These are phyloP conservation scores for Gnomoniopsis smithogilvyi DNA, from an alignment of 2,329 filamentous ascomycete species.

Conservation along the genomic window DNA sequence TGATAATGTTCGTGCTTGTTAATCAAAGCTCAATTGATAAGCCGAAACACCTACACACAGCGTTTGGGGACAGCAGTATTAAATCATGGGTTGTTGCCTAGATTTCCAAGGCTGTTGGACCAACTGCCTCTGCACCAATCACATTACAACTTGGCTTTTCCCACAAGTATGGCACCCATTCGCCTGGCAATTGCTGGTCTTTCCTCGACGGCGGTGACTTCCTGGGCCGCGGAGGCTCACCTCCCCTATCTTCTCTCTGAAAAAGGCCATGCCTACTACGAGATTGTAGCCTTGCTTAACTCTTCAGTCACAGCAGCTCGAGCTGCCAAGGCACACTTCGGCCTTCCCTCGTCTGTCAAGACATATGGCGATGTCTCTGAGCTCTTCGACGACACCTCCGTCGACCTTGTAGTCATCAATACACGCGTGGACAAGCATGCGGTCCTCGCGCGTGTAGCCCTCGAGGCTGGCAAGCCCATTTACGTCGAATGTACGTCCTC, in stretches of 20 bases:
- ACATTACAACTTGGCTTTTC: not conserved
- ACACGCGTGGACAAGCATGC: conserved; percentile 42
- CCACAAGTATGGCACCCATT: conserved; percentile 24
- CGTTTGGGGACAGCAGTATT: not conserved
- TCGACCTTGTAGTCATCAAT: conserved; percentile 45
- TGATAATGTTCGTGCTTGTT: not conserved
- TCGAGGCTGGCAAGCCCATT: conserved; percentile 43
- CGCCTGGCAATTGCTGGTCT: conserved; percentile 26
- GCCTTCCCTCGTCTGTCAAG: conserved; percentile 34
- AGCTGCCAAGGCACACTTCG: conserved; percentile 36
- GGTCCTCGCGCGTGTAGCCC: conserved; percentile 34
- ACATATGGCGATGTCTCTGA: conserved; percentile 40
- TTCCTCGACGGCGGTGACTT: not conserved
- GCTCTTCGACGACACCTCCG: conserved; percentile 40
- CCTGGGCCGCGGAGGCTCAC: conserved; percentile 27
- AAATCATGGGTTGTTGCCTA: not conserved
- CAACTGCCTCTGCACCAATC: too few relatives aligned
- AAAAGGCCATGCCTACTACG: conserved; percentile 33
- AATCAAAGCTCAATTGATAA: not conserved
- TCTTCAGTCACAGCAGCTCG: conserved; percentile 38
- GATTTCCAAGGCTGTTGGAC: too few relatives aligned
- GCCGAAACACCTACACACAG: not conserved
- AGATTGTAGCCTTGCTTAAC: conserved; percentile 49
- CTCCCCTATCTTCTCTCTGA: conserved; percentile 35
- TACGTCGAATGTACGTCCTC: too few relatives aligned